Base-by-base conservation (phyloP, 192 early-diverging fungal species). In the Backusella morwellensis region DNA sequence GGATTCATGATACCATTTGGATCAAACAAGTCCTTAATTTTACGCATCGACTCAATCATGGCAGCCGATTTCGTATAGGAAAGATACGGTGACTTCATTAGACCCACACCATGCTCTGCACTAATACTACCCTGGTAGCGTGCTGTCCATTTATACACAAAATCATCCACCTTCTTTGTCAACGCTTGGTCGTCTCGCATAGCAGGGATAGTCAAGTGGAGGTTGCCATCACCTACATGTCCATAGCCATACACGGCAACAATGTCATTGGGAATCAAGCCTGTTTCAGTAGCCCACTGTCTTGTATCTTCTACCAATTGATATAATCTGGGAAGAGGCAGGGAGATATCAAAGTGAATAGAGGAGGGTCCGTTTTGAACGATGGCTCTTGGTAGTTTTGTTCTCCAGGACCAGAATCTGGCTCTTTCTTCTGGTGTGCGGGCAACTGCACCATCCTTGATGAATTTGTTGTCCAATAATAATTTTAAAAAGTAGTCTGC, bases 141-240 rank as follows among this genome's bases (percentile, higher is more conserved):
- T 15, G 84, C 81, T n/a, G 95, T 90, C 92, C 93, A 94, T 82
- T 98, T 90, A 76, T 95, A 98, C 1, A 99, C 88, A 77, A 82
- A 96, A 5, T 95, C 92, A 82, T 99, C 98, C 52, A 99, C 89
- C 32, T 91, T 54, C 32, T 67, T 68, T 36, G 66, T 63, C 36
- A 79, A 41, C 14, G 15, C 40, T 8, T 79, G 73, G 34, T 74
- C 73, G 29, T 69, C 72, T 26, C 63, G 42, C 19, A 73, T 32
- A 23, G 95, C 90, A 0, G 92, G 90, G 17, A 99, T 89, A 71
- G 95, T 97, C 67, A 99, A 85, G 82, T 99, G 97, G 73, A 99
- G 79, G 81, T 99, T 99, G 26, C 81, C 95, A 85, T 99, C 98
- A 36, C 98, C 98, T 66, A 99, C 88, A 81, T 99, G 98, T 17